Evolutionary conservation across 371 early-diverging fungal species (phyloP), one percentile per base, ranked within the genome.

Genomic region (Apophysomyces sp.): DNA sequence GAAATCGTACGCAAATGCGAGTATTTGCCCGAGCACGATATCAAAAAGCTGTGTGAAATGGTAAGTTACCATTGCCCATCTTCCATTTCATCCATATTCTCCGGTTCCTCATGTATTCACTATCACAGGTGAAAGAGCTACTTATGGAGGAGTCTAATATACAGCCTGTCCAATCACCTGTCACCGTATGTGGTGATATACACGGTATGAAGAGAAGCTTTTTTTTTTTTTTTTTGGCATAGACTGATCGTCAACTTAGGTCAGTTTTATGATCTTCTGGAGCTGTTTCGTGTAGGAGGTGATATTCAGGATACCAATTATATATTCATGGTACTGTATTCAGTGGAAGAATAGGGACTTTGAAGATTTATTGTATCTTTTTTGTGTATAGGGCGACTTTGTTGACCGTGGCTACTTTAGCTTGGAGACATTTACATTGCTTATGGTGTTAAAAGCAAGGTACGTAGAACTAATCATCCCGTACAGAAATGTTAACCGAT

Each of bases 351-450:
- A 60, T 9, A 21, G 24, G 24, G 12, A 3, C 12, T 12, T 4
- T 27, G 21, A 16, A 7, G n/a, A 30, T n/a, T 27, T 29, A 36
- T 39, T 3, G 31, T 4, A 24, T 21, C n/a, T 0, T 53, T 58
- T 11, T 44, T 11, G 40, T 60, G 28, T 57, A 32, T 37, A 79
- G 75, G 97, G 99, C 41, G 99, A 99, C 84, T 99, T 97, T 76
- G 99, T 99, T 40, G 99, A 99, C 79, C 94, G 99, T 65, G 99
- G 99, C 15, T 98, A 97, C 77, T 98, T 99, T 80, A 96, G 97
- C 39, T 94, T 99, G 39, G 99, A 99, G 80, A 99, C 99, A 4
- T 94, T 99, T 53, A 93, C 97, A 15, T 83, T 99, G 55, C 86
- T 99, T 30, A 92, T 99, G 53, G 94, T 94, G 13, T 84, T 98